Evolutionary conservation across 2,329 filamentous ascomycete genomes (phyloP), one percentile per base, ranked within the genome.

Genomic region (Nectriaceae sp.): DNA sequence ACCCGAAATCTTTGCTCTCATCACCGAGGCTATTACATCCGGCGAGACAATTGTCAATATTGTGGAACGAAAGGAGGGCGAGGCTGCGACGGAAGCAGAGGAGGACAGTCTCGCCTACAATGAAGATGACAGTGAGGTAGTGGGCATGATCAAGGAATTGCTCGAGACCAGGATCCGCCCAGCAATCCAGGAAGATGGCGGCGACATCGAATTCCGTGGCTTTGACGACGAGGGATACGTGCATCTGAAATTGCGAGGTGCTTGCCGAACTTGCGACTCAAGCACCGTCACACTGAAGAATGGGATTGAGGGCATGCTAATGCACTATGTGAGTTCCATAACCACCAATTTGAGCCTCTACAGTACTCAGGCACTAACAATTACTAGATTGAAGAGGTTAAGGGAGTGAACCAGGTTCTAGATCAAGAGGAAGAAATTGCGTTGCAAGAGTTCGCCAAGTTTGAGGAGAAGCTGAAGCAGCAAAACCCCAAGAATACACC

Each of bases 81-180:
- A 73, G 52, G 72, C 54, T 5, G 53, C 44, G 3, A 77, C 58
- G 57, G 64, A 59, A 2, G 55, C 54, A 5, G 72, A 75, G 53
- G 81, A 82, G 52, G 90, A 96, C 62, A 88, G 83, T 51, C 75
- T 96, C 43, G 83, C 83, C 19, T 96, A 93, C 69, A 85, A 93
- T 61, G 91, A 96, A 66, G 87, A 95, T 54, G 94, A 99, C 67
- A 87, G 86, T 57, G 94, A 99, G 72, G 90, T 97, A 11, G 88
- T 99, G 8, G 88, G 90, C 50, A 97, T 97, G 94, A 97, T 99
- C 73, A 96, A 97, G 75, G 94, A 99, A 73, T 76, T 99, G 24
- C 78, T 99, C 29, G 94, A 99, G 72, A 99, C 94, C 21, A 81
- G 94, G 53, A 96, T 99, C 64, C 82, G 94, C 37, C 94, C 94